Base-by-base conservation (phyloP, 176 grass and related monocot genomes). In the Phoenix dactylifera region DNA sequence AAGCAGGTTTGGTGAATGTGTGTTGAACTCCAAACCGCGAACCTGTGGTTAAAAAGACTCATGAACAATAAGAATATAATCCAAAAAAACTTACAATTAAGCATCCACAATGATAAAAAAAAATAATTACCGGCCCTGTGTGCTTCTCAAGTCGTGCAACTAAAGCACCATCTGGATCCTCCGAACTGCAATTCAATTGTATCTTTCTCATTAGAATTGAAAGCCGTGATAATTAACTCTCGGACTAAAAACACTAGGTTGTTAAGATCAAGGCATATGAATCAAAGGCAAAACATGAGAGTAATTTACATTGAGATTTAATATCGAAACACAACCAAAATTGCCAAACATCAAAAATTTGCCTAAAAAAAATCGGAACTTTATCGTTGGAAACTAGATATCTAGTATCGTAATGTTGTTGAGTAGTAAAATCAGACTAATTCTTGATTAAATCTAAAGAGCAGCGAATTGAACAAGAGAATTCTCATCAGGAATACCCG, bases 91-190 rank as follows among this genome's bases (percentile, higher is more conserved):
- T 52, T 25, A 65, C 28, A 65, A 72, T 51, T n/a, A 54, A 44
- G 18, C 54, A 35, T 39, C 3, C 26, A 55, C 18, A n/a, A n/a
- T 63, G 17, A 48, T 24, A 59, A 30, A 30, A 60, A 60, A 60
- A 24, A 14, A 26, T 52, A 75, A 80, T 81, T 76, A 98, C 94
- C 81, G 88, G 79, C 52, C 88, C 94, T 4, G 72, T 87, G 76
- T 98, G 94, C 59, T 89, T 89, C 76, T 93, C 82, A 16, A 98
- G 88, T 50, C 77, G 77, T 26, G 87, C 94, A 51, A 98, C 94
- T 78, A 89, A 73, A 22, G 85, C 64, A 63, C 72, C 79, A 44
- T 74, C 71, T 72, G 76, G 65, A 49, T 89, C 85, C 72, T 88
- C 72, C 20, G 94, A 83, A 67, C 94, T 98, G 70, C 72, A 84